Base-by-base conservation (phyloP, 345 rosid genomes). In the Crucihimalaya himalaica region DNA sequence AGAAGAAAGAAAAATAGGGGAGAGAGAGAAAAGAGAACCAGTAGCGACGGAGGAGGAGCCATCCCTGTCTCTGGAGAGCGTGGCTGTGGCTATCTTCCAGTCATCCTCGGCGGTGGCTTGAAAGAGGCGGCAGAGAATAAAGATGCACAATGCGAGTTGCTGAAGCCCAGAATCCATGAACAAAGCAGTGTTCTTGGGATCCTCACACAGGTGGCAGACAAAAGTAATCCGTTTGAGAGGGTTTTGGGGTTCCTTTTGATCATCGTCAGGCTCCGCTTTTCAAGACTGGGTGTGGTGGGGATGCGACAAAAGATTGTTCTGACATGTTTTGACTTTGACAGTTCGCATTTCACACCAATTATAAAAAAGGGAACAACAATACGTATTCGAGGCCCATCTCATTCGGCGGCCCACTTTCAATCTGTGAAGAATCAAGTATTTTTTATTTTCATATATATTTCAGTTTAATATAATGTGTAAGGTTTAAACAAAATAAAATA, bases 61-160 rank as follows among this genome's bases (percentile, higher is more conserved):
- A 50, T 86, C 78, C 61, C 79, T 81, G 53, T 88, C 85, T 60
- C 74, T 74, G 57, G 93, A 80, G 82, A 82, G 87, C 66, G 98
- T 93, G 63, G 98, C 97, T 0, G 98, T 88, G 27, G 98, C 97
- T 55, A 96, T 64, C 80, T 79, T 84, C 98, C 98, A 93, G 76
- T 81, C 87, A 48, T 73, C 79, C 6, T 81, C 81, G 34, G 82
- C 64, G 50, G 84, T 79, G 70, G 59, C 70, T 53, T 53, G 74
- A 68, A 31, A 56, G 63, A 67, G 47, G 56, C 20, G 34, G 61
- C 61, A 74, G 52, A 75, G 28, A 75, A 60, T 20, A 63, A 53
- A 62, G 70, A 76, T 5, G 59, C 39, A 62, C 64, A 68, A 69
- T 69, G 79, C 43, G 42, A 61, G 59, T 53, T 52, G 70, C 58